Percentiles rank a stretch among this genome's conserved stretches.
Conservation (phyloP, 1,284 basidiomycete species). For the Naganishia cerealis region DNA sequence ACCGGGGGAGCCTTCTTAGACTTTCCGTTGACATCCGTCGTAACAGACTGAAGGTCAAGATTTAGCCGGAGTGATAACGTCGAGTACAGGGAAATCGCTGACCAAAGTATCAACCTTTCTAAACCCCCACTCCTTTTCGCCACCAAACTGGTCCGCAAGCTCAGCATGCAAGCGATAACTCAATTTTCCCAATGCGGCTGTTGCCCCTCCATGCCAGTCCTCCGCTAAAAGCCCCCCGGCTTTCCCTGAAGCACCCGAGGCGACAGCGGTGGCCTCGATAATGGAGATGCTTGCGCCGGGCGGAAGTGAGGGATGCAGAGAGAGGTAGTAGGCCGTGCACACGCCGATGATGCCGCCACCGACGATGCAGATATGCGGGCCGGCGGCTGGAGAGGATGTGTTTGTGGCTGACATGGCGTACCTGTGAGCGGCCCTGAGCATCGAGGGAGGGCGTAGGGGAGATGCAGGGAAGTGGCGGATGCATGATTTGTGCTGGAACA, state of each 20-base stretch:
- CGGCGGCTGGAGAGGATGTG: not conserved
- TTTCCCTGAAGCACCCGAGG: slow-evolving; percentile 75
- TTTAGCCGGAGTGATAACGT: not conserved
- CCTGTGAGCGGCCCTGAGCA: not conserved
- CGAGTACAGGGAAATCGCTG: slow-evolving; percentile 26
- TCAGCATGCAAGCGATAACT: slow-evolving; percentile 74
- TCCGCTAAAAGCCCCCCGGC: slow-evolving; percentile 86
- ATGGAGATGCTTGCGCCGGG: slow-evolving; percentile 58
- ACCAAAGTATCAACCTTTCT: slow-evolving; percentile 62
- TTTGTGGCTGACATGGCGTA: slow-evolving; percentile 20
- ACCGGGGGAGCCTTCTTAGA: slow-evolving; percentile 44
- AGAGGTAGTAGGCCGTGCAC: slow-evolving; percentile 64
- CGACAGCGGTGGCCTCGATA: slow-evolving; percentile 70
- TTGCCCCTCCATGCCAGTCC: slow-evolving; percentile 65
- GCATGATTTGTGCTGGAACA: not conserved
- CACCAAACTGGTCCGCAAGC: slow-evolving; percentile 72
- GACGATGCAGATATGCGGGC: slow-evolving; percentile 41
- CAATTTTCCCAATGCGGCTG: slow-evolving; percentile 44
- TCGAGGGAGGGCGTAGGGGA: not conserved
- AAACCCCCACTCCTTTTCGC: slow-evolving; percentile 79
- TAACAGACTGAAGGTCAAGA: slow-evolving; percentile 42
- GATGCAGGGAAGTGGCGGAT: not conserved
- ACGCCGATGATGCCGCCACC: slow-evolving; percentile 78
- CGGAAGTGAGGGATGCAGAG: slow-evolving; percentile 39
- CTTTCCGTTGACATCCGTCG: slow-evolving; percentile 46